Base-by-base conservation (phyloP, 257 asterid species). In the Salvia hispanica region DNA sequence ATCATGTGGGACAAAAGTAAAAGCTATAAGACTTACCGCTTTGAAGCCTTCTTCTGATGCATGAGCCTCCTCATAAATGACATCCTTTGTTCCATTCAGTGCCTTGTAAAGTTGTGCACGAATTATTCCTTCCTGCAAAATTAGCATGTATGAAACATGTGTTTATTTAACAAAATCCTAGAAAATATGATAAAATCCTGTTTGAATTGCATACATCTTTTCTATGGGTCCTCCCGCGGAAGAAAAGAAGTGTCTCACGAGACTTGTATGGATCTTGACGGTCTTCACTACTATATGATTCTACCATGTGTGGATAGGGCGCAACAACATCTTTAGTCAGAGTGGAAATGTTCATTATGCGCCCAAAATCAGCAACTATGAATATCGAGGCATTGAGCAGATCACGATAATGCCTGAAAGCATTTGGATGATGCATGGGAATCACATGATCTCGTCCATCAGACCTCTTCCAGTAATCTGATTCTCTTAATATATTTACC, bases 391-490 rank as follows among this genome's bases (percentile, higher is more conserved):
- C 82, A 74, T 85, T 87, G 76, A 94, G 69, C 81, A 78, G 76
- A 73, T 82, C 82, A 60, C 96, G 89, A 60, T 84, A 84, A 70
- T 83, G 90, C 66, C 96, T 87, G 83, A 94, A 91, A 64, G 99
- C 99, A 82, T 94, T 94, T 45, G 99, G 99, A 83, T 94, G 99
- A 74, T 91, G 98, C 83, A 94, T 46, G 9, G 98, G 96, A 52
- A 94, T 87, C 14, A 94, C 89, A 54, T 94, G 99, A 77, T 94
- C 96, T 72, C 88, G 78, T 64, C 99, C 99, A 2, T 80, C 84
- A 39, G 96, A 94, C 51, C 82, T 82, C 75, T 76, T 83, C 96
- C 96, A 94, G 64, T 87, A 83, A 13, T 77, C 80, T 12, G 99
- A 91, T 66, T 78, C 83, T 72, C 74, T 84, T 62, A 94, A 71